phyloP scores from a whole-genome alignment of 2,329 filamentous ascomycete species.

The Cladophialophora psammophila region DNA sequence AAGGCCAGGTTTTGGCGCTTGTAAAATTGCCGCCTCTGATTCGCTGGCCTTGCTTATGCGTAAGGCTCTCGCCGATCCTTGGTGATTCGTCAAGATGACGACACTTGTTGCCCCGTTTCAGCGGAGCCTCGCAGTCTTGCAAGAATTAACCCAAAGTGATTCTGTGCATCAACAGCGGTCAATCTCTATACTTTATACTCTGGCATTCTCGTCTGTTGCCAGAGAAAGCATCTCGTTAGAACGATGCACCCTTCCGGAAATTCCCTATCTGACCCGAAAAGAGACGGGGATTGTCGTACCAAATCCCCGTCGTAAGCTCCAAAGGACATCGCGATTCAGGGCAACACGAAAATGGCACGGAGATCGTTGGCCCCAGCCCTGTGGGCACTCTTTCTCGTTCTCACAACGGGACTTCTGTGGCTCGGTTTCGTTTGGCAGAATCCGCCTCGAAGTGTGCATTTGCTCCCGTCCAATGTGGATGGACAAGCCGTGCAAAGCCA shows the following conservation, averaged over 20 bases:
- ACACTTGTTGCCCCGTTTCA: conserved; percentile 5
- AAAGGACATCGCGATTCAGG: not conserved
- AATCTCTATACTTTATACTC: not conserved
- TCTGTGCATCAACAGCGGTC: not conserved
- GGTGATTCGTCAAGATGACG: conserved; percentile 13
- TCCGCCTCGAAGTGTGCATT: conserved; percentile 11
- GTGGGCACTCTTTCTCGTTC: conserved; percentile 17
- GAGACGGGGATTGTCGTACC: conserved; percentile 6
- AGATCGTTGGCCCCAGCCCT: conserved; percentile 9
- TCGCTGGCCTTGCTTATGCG: not conserved
- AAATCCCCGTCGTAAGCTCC: conserved; percentile 10
- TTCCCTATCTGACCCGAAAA: conserved; percentile 15
- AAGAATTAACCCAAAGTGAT: not conserved
- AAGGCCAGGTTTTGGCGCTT: conserved; percentile 11
- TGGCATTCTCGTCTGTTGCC: not conserved
- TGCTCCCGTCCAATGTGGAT: conserved; percentile 10
- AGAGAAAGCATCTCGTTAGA: not conserved
- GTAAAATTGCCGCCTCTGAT: not conserved
- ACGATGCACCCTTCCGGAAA: conserved; percentile 13
- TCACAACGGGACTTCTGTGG: conserved; percentile 22
- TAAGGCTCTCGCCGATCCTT: conserved; percentile 1
- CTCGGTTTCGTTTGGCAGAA: conserved; percentile 17
- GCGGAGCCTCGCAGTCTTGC: conserved; percentile 7
- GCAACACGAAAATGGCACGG: conserved; percentile 31
- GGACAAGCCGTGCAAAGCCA: conserved; percentile 2